These are phyloP conservation scores for Backusella morwellensis DNA, from an alignment of 192 early-diverging fungal species.

Conservation along the genomic window DNA sequence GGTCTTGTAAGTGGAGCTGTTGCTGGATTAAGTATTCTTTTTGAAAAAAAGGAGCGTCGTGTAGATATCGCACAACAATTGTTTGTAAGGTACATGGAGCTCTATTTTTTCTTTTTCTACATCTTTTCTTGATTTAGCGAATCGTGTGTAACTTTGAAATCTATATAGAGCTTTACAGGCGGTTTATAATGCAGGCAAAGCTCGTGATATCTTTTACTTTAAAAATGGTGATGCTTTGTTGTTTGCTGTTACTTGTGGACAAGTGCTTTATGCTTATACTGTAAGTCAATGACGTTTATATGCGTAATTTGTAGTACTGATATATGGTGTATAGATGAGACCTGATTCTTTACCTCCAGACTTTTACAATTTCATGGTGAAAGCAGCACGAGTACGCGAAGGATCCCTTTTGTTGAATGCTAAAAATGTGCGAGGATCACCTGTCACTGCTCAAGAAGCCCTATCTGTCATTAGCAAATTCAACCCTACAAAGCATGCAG, in stretches of 20 bases:
- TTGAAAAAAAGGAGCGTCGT: slow-evolving; percentile 53
- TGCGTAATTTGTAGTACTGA: background rate
- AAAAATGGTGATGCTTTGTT: slow-evolving; percentile 55
- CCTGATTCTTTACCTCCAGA: slow-evolving; percentile 55
- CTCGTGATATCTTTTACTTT: slow-evolving; percentile 51
- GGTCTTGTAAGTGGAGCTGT: slow-evolving; percentile 52
- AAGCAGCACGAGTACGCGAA: slow-evolving; percentile 58
- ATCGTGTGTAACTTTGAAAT: background rate
- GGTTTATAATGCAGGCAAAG: slow-evolving; percentile 52
- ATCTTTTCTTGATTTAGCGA: background rate
- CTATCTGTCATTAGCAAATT: slow-evolving; percentile 31
- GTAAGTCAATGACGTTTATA: slow-evolving; percentile 35
- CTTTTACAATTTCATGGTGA: slow-evolving; percentile 60
- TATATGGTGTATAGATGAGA: slow-evolving; percentile 43
- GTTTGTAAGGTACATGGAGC: slow-evolving; percentile 47
- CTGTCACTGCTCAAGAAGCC: slow-evolving; percentile 37
- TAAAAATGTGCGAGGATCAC: slow-evolving; percentile 42
- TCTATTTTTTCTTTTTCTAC: slow-evolving; percentile 4
- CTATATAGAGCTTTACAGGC: slow-evolving; percentile 53
- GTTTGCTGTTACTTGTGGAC: slow-evolving; percentile 51
- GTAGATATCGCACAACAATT: slow-evolving; percentile 56
- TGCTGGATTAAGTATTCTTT: slow-evolving; percentile 53
- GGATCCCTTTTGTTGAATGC: slow-evolving; percentile 58
- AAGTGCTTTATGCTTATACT: slow-evolving; percentile 58
- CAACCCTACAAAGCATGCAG: slow-evolving; percentile 39